Base-by-base conservation (phyloP, 2,329 filamentous ascomycete species). In the Aspergillus ruber region DNA sequence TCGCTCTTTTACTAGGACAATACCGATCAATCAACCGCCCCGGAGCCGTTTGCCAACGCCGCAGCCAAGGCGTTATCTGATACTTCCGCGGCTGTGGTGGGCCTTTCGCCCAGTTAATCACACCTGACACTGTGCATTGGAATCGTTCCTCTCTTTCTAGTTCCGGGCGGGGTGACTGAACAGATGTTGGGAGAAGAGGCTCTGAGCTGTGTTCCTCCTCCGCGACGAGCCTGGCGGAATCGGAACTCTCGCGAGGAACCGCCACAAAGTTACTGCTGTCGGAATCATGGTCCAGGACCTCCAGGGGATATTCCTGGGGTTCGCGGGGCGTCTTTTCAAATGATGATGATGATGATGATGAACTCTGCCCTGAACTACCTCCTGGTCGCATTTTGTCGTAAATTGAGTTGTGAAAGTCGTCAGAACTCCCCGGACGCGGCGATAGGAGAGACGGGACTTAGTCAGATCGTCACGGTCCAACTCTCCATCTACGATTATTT, bases 41-140 rank as follows among this genome's bases (percentile, higher is more conserved):
- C 4, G 66, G 63, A 23, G 64, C 64, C 35, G 63, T 57, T 51
- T 69, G 66, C 52, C 62, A 63, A 20, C 36, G 52, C 13, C 51
- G 58, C 41, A 67, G 62, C 56, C 58, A 62, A 6, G 66, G 65
- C 7, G 56, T 58, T 45, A 69, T 67, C 20, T 57, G 60, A 47
- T 67, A 65, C 25, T 61, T 59, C 32, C 56, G 59, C 17, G 66
- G 63, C 43, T 58, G 59, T 15, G 55, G 49, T 10, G 66, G 66
- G 0, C 65, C 66, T 15, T 58, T 54, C 27, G 64, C 50, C 61
- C 65, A 67, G 4, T 52, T 23, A 13, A 36, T 40, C 18, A 64
- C 57, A 10, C 56, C 57, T 1, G 57, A 41, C n/a, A 56, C 9
- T 6, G 55, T 53, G 47, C 57, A 64, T 20, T 58, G 58, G 42